These are phyloP conservation scores for Paracoccidioides brasiliensis DNA, from an alignment of 2,329 filamentous ascomycete species.

Conservation along the genomic window DNA sequence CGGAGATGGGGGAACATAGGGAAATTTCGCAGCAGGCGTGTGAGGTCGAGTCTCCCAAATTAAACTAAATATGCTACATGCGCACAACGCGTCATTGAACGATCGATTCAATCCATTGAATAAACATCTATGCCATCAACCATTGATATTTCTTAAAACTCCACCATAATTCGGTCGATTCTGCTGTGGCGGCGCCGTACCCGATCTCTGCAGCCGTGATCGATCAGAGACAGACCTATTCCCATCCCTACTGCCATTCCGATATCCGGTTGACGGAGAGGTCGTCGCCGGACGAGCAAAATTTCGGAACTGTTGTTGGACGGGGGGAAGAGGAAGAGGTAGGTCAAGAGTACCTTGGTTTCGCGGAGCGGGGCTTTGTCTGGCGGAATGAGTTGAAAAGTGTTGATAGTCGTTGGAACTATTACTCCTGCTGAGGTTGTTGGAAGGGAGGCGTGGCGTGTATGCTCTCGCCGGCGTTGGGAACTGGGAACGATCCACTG, in stretches of 20 bases:
- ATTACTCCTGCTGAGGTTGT: not conserved
- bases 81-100: too few relatives aligned
- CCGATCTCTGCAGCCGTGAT: conserved; percentile 10
- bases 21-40: too few relatives aligned
- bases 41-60: too few relatives aligned
- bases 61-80: too few relatives aligned
- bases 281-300: conserved; percentile 13
- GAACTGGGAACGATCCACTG: conserved; percentile 7
- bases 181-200: conserved; percentile 10
- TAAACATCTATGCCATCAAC: too few relatives aligned
- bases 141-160: not conserved
- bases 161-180: conserved; percentile 3
- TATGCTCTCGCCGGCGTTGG: conserved; percentile 8
- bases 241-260: conserved; percentile 10
- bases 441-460: conserved; percentile 4
- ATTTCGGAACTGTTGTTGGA: conserved; percentile 11
- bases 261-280: conserved; percentile 9
- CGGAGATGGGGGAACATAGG: too few relatives aligned
- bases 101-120: too few relatives aligned
- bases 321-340: not conserved
- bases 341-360: conserved; percentile 4
- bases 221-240: conserved; percentile 11
- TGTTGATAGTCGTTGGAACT: conserved; percentile 5
- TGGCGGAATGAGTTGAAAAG: conserved; percentile 5
- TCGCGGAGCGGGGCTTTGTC: conserved; percentile 1